These are phyloP conservation scores for Insectozyma bohioensis DNA, from an alignment of 1,139 yeast genomes.

Conservation along the genomic window DNA sequence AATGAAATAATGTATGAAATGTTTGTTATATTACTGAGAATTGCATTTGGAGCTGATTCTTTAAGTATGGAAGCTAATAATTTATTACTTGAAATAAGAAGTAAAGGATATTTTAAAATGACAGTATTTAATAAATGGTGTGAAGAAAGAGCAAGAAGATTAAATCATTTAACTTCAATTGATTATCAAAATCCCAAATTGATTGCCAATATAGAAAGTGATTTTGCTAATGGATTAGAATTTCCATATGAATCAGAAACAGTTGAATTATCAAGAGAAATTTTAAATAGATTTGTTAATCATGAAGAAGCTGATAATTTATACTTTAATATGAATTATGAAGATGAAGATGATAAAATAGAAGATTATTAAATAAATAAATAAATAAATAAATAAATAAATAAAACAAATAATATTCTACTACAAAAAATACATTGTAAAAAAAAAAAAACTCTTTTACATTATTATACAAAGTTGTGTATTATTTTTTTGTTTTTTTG, in stretches of 20 bases:
- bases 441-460: slow-evolving; percentile 2
- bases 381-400: slow-evolving; percentile 3
- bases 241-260: slow-evolving; percentile 62
- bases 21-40: slow-evolving; percentile 52
- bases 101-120: slow-evolving; percentile 19
- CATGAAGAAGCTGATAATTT: slow-evolving; percentile 80
- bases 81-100: slow-evolving; percentile 30
- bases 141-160: slow-evolving; percentile 41
- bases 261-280: slow-evolving; percentile 68
- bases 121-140: slow-evolving; percentile 43
- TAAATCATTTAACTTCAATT: slow-evolving; percentile 28
- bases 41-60: slow-evolving; percentile 54
- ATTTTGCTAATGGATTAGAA: slow-evolving; percentile 57
- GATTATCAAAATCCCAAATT: slow-evolving; percentile 12
- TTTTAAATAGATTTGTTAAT: slow-evolving; percentile 66
- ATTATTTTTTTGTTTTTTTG: slow-evolving; percentile 9
- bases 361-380: background rate
- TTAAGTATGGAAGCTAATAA: slow-evolving; percentile 36
- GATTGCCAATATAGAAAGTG: slow-evolving; percentile 37
- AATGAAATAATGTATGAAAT: slow-evolving; percentile 49
- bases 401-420: background rate
- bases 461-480: slow-evolving; percentile 16
- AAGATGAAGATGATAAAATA: slow-evolving; percentile 24
- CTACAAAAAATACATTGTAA: slow-evolving; percentile 1
- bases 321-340: slow-evolving; percentile 61